These are phyloP conservation scores for Chlamydomonas schloesseri DNA, from an alignment of 139 green algal genomes.

Conservation along the genomic window DNA sequence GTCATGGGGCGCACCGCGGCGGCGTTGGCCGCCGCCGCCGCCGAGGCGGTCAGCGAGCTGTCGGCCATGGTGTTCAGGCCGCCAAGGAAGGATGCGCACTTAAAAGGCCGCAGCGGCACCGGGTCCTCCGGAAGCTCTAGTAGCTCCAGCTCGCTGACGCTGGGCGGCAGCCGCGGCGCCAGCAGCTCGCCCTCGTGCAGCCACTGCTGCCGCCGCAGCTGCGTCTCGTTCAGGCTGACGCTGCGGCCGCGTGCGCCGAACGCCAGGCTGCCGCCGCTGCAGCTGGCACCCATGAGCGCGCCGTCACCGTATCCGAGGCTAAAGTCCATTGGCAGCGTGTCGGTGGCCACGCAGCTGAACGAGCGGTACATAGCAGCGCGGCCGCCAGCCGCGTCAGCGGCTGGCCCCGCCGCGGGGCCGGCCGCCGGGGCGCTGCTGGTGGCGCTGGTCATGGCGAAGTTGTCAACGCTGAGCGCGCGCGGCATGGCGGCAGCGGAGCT, in stretches of 20 bases:
- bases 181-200: conserved; percentile 28
- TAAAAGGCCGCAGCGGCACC: background rate
- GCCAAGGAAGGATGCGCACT: background rate
- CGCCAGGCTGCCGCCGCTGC: background rate
- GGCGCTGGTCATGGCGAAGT: background rate
- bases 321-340: conserved; percentile 26
- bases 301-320: background rate
- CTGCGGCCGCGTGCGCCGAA: conserved; percentile 21
- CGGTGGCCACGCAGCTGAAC: conserved; percentile 2
- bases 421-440: background rate
- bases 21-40: too few relatives aligned
- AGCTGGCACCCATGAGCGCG: background rate
- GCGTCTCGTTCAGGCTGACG: conserved; percentile 23
- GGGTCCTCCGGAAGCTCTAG: conserved; percentile 34
- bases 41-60: too few relatives aligned
- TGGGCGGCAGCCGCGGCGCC: conserved; percentile 32
- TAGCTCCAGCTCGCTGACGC: conserved; percentile 33
- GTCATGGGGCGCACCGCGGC: too few relatives aligned
- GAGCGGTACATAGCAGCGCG: background rate
- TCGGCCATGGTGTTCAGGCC: background rate
- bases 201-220: conserved; percentile 31
- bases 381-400: background rate
- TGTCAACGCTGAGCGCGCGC: conserved; percentile 26
- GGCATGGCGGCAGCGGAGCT: background rate
- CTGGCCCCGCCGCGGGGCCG: background rate